These are phyloP conservation scores for Papilionanthe hybrid DNA, from an alignment of 116 monocot genomes.

Conservation along the genomic window DNA sequence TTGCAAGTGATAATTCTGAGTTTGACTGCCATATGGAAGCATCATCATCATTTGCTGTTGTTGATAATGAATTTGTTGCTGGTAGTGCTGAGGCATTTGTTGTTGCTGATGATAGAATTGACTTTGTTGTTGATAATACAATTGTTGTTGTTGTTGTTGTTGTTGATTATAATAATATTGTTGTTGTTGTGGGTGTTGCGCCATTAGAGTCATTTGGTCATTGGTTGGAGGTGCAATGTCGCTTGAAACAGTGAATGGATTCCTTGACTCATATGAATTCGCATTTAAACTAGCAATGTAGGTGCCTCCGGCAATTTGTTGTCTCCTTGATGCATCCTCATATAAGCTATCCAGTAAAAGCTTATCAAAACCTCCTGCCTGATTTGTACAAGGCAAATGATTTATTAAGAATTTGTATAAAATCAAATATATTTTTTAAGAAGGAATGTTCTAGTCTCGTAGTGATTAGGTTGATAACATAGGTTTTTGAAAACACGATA, in stretches of 20 bases:
- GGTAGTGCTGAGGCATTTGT: slow-evolving; percentile 2
- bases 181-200: slow-evolving; percentile 57
- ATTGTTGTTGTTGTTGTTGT: slow-evolving; percentile 12
- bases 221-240: slow-evolving; percentile 48
- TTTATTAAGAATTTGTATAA: background rate
- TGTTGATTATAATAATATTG: slow-evolving; percentile 24
- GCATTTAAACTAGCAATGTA: slow-evolving; percentile 21
- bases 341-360: slow-evolving; percentile 88
- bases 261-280: slow-evolving; percentile 47
- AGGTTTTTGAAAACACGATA: background rate
- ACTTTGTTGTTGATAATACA: slow-evolving; percentile 27
- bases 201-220: slow-evolving; percentile 69
- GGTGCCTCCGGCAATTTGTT: slow-evolving; percentile 28
- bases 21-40: slow-evolving; percentile 27
- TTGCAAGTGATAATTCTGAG: slow-evolving; percentile 26
- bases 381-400: background rate
- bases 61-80: slow-evolving; percentile 11
- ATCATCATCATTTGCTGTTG: slow-evolving; percentile 25
- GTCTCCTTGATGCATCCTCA: slow-evolving; percentile 61
- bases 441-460: background rate
- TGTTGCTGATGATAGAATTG: slow-evolving; percentile 31
- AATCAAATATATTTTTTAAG: background rate
- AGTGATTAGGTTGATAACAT: background rate
- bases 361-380: slow-evolving; percentile 92
- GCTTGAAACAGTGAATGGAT: slow-evolving; percentile 74